Evolutionary conservation across 495 filamentous ascomycete genomes (phyloP).

Genomic region (Aspergillus biplanus): DNA sequence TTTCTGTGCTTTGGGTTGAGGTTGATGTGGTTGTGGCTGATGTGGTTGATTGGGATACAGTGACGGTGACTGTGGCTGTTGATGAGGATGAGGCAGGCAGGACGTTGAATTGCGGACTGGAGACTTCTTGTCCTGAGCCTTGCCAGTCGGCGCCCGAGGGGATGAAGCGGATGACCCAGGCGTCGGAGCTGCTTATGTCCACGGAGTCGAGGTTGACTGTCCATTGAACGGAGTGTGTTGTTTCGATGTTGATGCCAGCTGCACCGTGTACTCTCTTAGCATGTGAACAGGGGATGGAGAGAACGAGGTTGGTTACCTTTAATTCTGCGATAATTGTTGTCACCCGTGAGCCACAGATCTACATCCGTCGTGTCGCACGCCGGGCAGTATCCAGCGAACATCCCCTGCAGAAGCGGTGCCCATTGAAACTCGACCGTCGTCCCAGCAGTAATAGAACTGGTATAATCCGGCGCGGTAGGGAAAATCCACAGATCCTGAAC

Average conservation of each 20-base stretch:
- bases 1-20: neutral
- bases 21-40: neutral
- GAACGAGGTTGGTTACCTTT: neutral
- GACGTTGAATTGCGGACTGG: neutral
- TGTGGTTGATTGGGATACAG: neutral
- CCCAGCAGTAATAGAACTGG: neutral
- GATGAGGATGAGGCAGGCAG: neutral
- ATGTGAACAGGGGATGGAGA: neutral
- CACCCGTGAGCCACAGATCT: neutral
- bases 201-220: neutral
- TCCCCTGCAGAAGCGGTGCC: neutral
- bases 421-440: slow-evolving; percentile 1
- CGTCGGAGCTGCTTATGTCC: neutral
- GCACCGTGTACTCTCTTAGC: neutral
- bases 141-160: neutral
- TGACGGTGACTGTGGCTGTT: neutral
- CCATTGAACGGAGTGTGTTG: neutral
- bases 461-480: neutral
- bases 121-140: neutral
- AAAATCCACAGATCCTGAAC: slow-evolving; percentile 6
- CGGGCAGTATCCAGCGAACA: neutral
- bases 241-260: neutral
- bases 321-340: neutral
- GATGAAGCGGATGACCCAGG: slow-evolving; percentile 2
- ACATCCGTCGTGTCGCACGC: neutral